Evolutionary conservation across 2,329 filamentous ascomycete genomes (phyloP).

Genomic region (Hirsutella rhossiliensis): DNA sequence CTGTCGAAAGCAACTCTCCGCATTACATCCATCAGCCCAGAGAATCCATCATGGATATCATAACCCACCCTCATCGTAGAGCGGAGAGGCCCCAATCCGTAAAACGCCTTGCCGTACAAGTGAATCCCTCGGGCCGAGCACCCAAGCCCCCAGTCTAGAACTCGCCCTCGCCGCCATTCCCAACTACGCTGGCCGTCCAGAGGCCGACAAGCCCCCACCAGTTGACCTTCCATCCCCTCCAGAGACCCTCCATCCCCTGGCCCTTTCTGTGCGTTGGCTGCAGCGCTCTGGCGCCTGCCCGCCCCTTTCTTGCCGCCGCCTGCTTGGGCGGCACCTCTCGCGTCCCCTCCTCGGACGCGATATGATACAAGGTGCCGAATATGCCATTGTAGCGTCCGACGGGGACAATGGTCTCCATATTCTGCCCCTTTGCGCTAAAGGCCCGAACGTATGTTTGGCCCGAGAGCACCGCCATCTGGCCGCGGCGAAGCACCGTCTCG

Average conservation of each 20-base stretch:
- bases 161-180: slow-evolving; percentile 48
- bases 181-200: slow-evolving; percentile 57
- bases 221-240: slow-evolving; percentile 65
- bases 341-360: slow-evolving; percentile 71
- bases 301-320: slow-evolving; percentile 18
- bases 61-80: slow-evolving; percentile 25
- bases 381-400: slow-evolving; percentile 76
- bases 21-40: too few species aligned
- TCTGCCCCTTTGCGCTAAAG: slow-evolving; percentile 26
- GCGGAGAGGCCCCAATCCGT: slow-evolving; percentile 22
- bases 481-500: slow-evolving; percentile 82
- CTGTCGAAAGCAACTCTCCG: too few species aligned
- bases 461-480: slow-evolving; percentile 64
- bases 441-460: slow-evolving; percentile 39
- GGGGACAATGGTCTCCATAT: slow-evolving; percentile 64
- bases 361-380: slow-evolving; percentile 81
- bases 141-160: slow-evolving; percentile 26
- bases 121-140: slow-evolving; percentile 10
- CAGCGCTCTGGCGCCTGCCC: slow-evolving; percentile 16
- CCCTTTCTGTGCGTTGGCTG: slow-evolving; percentile 37
- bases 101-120: slow-evolving; percentile 20
- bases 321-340: slow-evolving; percentile 29
- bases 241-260: slow-evolving; percentile 56
- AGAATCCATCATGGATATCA: slow-evolving; percentile 11
- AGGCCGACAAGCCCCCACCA: slow-evolving; percentile 68